Evolutionary conservation across 345 rosid genomes (phyloP).

Genomic region (Eucalyptus sp.): DNA sequence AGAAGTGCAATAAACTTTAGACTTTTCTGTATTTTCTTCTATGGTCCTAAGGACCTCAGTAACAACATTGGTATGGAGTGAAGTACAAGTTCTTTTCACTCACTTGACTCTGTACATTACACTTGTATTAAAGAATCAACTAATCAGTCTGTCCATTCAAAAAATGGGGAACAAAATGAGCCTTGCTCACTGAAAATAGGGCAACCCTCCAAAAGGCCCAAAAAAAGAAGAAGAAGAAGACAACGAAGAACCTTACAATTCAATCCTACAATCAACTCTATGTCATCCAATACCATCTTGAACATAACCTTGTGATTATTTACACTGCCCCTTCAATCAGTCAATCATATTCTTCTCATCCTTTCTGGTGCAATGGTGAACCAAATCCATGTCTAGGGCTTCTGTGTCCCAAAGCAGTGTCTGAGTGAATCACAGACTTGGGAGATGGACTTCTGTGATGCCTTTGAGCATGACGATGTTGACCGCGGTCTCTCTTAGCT

Average conservation of each 20-base stretch:
- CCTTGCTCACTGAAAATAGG: background rate
- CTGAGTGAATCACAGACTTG: background rate
- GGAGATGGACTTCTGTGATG: slow-evolving; percentile 11
- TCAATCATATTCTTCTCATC: background rate
- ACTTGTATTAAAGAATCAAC: background rate
- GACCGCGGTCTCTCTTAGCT: background rate
- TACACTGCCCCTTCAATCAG: background rate
- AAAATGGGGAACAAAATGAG: background rate
- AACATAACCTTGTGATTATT: background rate
- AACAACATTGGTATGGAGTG: background rate
- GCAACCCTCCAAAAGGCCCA: background rate
- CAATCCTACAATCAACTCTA: background rate
- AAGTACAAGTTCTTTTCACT: background rate
- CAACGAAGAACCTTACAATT: background rate
- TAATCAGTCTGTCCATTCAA: background rate
- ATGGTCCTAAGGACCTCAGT: background rate
- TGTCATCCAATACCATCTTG: background rate
- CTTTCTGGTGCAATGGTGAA: background rate
- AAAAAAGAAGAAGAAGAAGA: too few relatives aligned
- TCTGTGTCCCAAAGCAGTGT: background rate
- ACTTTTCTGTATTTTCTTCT: background rate
- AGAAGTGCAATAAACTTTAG: background rate
- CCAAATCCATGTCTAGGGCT: background rate
- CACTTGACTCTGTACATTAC: background rate
- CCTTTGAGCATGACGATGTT: slow-evolving; percentile 4